phyloP scores from a whole-genome alignment of 495 filamentous ascomycete species.

The Acidomyces sp. region DNA sequence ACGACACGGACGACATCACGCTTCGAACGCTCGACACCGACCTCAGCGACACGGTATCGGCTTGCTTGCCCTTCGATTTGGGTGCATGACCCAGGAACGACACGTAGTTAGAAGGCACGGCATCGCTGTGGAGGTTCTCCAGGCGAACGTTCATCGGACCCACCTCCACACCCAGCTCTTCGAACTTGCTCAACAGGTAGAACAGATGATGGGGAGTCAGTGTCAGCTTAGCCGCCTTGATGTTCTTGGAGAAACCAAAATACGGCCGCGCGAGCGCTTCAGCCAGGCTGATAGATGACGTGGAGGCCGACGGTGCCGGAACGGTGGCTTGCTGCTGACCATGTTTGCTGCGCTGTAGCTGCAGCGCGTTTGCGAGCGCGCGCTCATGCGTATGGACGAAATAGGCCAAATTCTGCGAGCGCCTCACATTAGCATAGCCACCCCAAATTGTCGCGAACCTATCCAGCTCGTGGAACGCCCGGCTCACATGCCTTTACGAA shows the following conservation, averaged over 20 bases:
- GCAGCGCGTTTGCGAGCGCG: constrained; percentile 88
- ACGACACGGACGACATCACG: constrained; percentile 90
- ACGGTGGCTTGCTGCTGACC: constrained; percentile 26
- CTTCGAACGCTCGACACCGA: constrained; percentile 95
- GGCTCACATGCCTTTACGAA: constrained; percentile 14
- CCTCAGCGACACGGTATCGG: constrained; percentile 79
- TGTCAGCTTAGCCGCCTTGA: constrained; percentile 81
- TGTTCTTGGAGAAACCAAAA: constrained; percentile 66
- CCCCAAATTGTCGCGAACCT: no score
- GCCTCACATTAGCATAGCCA: no score
- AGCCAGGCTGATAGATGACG: constrained; percentile 59
- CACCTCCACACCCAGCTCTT: constrained; percentile 77
- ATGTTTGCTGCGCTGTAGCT: constrained; percentile 56
- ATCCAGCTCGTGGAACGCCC: no score
- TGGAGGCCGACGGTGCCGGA: constrained; percentile 42
- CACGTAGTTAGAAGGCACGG: constrained; percentile 80
- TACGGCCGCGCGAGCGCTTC: constrained; percentile 75
- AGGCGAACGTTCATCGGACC: constrained; percentile 92
- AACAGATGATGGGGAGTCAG: constrained; percentile 97
- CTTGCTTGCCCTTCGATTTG: constrained; percentile 47
- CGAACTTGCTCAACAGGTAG: constrained; percentile 86
- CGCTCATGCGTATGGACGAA: constrained; percentile 97
- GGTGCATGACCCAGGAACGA: constrained; percentile 77
- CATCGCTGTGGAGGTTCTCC: constrained; percentile 84
- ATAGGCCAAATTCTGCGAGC: constrained; percentile 72